Conservation (phyloP, 495 filamentous ascomycete species). For the Xylaria venustula region DNA sequence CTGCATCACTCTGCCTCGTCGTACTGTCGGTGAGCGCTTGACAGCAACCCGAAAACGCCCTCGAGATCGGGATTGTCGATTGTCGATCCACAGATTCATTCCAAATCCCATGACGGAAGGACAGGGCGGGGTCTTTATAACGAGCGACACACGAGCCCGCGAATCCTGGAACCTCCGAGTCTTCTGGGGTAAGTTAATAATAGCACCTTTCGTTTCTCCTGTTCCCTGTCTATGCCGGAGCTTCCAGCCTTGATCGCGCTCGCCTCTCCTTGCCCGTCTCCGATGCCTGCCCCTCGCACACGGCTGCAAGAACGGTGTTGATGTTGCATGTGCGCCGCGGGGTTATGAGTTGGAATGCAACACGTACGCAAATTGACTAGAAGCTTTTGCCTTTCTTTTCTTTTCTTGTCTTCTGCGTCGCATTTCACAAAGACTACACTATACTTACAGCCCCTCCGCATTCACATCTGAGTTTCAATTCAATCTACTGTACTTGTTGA, state of each 20-base stretch:
- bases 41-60: neutral
- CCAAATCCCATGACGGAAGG: neutral
- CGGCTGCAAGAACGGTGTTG: neutral
- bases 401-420: neutral
- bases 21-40: conserved; percentile 2
- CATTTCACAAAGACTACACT: neutral
- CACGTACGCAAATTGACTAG: neutral
- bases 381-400: neutral
- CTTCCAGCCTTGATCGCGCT: neutral
- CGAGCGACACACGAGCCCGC: neutral
- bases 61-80: neutral
- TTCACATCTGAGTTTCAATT: neutral
- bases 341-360: neutral
- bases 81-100: neutral
- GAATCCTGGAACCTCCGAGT: neutral
- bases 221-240: neutral
- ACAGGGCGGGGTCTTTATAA: neutral
- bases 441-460: neutral
- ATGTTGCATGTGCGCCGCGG: neutral
- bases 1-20: conserved; percentile 1
- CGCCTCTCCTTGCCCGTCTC: neutral
- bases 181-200: conserved; percentile 6
- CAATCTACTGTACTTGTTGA: neutral
- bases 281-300: neutral
- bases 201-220: neutral